These are phyloP conservation scores for Aspergillus leporis DNA, from an alignment of 495 filamentous ascomycete species.

Conservation along the genomic window DNA sequence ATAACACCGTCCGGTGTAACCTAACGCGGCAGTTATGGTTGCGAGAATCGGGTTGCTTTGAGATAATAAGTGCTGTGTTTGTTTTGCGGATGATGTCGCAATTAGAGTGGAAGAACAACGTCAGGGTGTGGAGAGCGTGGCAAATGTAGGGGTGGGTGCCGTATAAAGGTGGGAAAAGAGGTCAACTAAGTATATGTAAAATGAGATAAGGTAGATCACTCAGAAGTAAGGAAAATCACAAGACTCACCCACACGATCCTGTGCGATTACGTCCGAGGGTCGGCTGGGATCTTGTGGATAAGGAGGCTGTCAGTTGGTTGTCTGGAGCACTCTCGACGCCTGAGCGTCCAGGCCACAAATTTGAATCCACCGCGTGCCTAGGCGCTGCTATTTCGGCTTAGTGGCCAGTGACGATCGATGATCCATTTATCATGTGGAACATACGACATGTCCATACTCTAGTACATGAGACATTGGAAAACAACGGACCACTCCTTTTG, in stretches of 20 bases:
- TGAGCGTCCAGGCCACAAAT: constrained; percentile 18
- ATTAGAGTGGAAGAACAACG: constrained; percentile 12
- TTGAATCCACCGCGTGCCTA: constrained; percentile 1
- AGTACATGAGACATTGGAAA: neutral
- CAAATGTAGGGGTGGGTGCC: constrained; percentile 15
- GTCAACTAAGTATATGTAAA: constrained; percentile 3
- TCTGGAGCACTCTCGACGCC: constrained; percentile 14
- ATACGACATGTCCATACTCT: neutral
- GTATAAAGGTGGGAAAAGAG: neutral
- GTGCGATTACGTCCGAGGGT: constrained; percentile 17
- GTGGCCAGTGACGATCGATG: neutral
- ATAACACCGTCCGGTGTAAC: constrained; percentile 52
- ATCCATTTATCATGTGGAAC: constrained; percentile 2
- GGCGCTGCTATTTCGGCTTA: constrained; percentile 6
- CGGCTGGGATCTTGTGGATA: constrained; percentile 14
- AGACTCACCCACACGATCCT: constrained; percentile 10
- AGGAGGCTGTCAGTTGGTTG: constrained; percentile 8
- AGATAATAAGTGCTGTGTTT: constrained; percentile 3
- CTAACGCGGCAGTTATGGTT: neutral
- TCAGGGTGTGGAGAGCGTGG: constrained; percentile 24
- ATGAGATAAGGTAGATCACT: constrained; percentile 15
- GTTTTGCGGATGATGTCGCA: constrained; percentile 9
- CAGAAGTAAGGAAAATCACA: constrained; percentile 21
- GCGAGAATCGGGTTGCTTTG: neutral
- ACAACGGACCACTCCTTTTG: neutral